Percentiles rank a stretch among this genome's conserved stretches.
phyloP scores from a whole-genome alignment of 2,329 filamentous ascomycete genomes.

The Aspergillus tamarii region DNA sequence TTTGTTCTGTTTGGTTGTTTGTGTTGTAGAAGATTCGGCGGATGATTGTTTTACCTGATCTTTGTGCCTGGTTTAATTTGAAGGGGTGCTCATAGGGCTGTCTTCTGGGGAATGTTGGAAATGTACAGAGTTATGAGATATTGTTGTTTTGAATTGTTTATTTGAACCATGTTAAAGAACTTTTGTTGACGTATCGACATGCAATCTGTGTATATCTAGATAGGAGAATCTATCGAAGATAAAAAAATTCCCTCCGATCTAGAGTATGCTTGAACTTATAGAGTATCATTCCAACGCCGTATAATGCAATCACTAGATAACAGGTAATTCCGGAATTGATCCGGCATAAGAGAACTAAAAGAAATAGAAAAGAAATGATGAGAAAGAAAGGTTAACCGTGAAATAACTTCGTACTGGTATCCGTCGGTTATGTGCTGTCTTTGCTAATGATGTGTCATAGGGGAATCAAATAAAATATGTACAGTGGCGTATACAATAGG shows the following conservation, averaged over 20 bases:
- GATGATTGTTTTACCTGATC: conserved; percentile 1
- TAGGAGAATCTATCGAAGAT: not conserved
- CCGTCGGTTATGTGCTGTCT: not conserved
- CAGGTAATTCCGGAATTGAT: not conserved
- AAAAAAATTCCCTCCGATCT: not conserved
- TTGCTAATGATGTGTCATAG: not conserved
- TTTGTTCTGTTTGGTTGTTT: not conserved
- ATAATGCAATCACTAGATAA: conserved; percentile 9
- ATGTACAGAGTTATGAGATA: not conserved
- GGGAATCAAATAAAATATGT: conserved; percentile 7
- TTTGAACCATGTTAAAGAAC: not conserved
- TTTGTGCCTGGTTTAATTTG: not conserved
- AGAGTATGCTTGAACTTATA: not conserved
- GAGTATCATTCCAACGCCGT: conserved; percentile 16
- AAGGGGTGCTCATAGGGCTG: not conserved
- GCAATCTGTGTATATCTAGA: not conserved
- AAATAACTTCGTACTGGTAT: not conserved
- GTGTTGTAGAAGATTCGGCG: not conserved
- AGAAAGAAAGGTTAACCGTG: not conserved
- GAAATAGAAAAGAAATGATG: conserved; percentile 1
- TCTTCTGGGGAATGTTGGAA: not conserved
- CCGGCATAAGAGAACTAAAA: conserved; percentile 2
- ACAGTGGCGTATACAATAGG: conserved; percentile 32
- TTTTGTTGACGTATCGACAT: not conserved
- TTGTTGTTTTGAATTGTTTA: not conserved